A percentile compares a stretch with the other conserved stretches of the same genome.
phyloP scores from a whole-genome alignment of 805 yeast genomes.

The Saccharomycopsis olivae region DNA sequence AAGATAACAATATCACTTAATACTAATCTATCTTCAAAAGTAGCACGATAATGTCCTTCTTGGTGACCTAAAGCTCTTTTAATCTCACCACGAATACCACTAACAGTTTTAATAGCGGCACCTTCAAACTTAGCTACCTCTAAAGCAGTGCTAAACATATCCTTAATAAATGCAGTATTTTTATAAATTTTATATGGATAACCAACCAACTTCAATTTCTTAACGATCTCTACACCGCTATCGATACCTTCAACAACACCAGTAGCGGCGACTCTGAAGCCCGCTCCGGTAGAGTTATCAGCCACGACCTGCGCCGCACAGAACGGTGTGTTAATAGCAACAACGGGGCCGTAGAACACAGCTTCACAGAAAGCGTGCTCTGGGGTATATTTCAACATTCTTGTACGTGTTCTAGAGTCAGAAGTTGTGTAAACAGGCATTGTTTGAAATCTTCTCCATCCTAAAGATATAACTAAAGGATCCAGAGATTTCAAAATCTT shows the following conservation, averaged over 20 bases:
- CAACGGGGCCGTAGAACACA: slow-evolving; percentile 92
- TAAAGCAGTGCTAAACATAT: slow-evolving; percentile 84
- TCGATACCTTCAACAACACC: slow-evolving; percentile 94
- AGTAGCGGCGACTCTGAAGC: slow-evolving; percentile 92
- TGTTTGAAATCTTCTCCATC: slow-evolving; percentile 98
- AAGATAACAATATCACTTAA: slow-evolving; percentile 83
- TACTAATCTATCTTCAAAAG: slow-evolving; percentile 90
- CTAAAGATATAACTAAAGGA: slow-evolving; percentile 85
- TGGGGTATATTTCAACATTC: slow-evolving; percentile 97
- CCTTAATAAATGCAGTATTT: slow-evolving; percentile 94
- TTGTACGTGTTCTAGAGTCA: slow-evolving; percentile 93
- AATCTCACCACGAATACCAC: slow-evolving; percentile 96
- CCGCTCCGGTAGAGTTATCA: slow-evolving; percentile 71
- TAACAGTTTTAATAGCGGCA: slow-evolving; percentile 90
- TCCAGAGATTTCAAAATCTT: slow-evolving; percentile 91
- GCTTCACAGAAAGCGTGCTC: slow-evolving; percentile 97
- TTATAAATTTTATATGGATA: slow-evolving; percentile 87
- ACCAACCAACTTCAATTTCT: slow-evolving; percentile 91
- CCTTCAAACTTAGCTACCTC: slow-evolving; percentile 99
- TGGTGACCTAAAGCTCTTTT: slow-evolving; percentile 90
- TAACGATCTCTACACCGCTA: slow-evolving; percentile 83
- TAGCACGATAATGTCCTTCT: slow-evolving; percentile 92
- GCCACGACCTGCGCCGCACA: slow-evolving; percentile 91
- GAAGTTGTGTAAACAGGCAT: slow-evolving; percentile 92
- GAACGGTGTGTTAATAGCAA: slow-evolving; percentile 95